Evolutionary conservation across 2,329 filamentous ascomycete species (phyloP).

Genomic region (Pseudogymnoascus sp.): DNA sequence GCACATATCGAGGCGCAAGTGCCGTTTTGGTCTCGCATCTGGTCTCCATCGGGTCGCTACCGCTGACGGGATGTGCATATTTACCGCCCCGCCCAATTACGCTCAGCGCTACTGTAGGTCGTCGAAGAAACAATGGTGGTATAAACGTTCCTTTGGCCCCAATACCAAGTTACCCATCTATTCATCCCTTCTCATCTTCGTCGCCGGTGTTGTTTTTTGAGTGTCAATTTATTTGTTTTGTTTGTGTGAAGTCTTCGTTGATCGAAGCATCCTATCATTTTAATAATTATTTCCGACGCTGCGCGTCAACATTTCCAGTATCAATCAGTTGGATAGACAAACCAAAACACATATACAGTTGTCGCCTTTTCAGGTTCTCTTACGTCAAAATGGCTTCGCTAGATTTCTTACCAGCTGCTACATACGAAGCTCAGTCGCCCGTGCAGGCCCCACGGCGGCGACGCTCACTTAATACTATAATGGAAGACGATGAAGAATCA

Average conservation of each 20-base stretch:
- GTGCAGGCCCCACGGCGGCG: slow-evolving; percentile 46
- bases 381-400: slow-evolving; percentile 26
- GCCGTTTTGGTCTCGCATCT: slow-evolving; percentile 6
- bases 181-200: slow-evolving; percentile 10
- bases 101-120: slow-evolving; percentile 9
- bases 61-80: background rate
- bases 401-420: slow-evolving; percentile 38
- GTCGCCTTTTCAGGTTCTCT: background rate
- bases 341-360: slow-evolving; percentile 11
- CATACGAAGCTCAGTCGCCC: slow-evolving; percentile 41
- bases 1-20: slow-evolving; percentile 4
- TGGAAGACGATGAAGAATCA: slow-evolving; percentile 43
- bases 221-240: slow-evolving; percentile 11
- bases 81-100: slow-evolving; percentile 4
- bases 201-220: slow-evolving; percentile 12
- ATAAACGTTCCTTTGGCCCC: slow-evolving; percentile 9
- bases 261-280: slow-evolving; percentile 31
- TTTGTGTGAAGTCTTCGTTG: slow-evolving; percentile 27
- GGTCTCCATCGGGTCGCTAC: background rate
- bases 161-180: background rate
- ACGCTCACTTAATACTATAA: slow-evolving; percentile 55
- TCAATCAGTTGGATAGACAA: slow-evolving; percentile 1
- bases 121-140: background rate
- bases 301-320: slow-evolving; percentile 20
- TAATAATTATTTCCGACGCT: slow-evolving; percentile 24